Evolutionary conservation across 2,329 filamentous ascomycete genomes (phyloP), one percentile per base, ranked within the genome.

Genomic region (Trichoderma koningiopsis): DNA sequence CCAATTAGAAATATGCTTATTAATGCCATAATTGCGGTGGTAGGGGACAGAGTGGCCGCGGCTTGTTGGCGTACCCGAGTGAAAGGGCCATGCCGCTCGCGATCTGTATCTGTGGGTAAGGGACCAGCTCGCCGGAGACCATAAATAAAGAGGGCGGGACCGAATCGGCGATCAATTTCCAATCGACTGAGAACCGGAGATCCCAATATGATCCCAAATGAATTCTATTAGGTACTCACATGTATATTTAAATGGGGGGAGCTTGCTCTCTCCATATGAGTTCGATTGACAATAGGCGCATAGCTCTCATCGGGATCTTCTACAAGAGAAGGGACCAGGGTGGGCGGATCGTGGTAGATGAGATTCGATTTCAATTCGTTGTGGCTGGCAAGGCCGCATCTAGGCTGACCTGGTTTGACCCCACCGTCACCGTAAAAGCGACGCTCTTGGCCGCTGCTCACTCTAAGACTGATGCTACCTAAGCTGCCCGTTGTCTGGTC

Each of bases 131-230:
- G 37, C 63, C 29, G 13, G 55, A 16, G 22, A 59, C 13, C 16
- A 16, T 35, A n/a, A 43, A 19, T 33, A 52, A 27, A 13, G 31
- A 52, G 40, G 31, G 14, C 58, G 22, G 33, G 27, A 24, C 27
- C 31, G 58, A 64, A 64, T 59, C 24, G 60, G 58, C 19, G 53
- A 69, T 59, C 60, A 29, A 19, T n/a, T 16, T 33, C 53, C 13
- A 29, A 43, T 37, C n/a, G 53, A 64, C 10, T 16, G 40, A 64
- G 37, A 47, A 33, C 40, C 13, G 40, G 19, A 59, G 67, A 64
- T 64, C 53, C 22, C 14, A 52, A 59, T 56, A 24, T 49, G 27
- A 43, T 56, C 22, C 5, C 11, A 58, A 37, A 22, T 27, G 22
- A 37, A 57, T 22, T 27, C 47, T 22, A 43, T 33, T 47, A 33